Conservation (phyloP, 176 grass and related monocot genomes). For the Dactylis glomerata region DNA sequence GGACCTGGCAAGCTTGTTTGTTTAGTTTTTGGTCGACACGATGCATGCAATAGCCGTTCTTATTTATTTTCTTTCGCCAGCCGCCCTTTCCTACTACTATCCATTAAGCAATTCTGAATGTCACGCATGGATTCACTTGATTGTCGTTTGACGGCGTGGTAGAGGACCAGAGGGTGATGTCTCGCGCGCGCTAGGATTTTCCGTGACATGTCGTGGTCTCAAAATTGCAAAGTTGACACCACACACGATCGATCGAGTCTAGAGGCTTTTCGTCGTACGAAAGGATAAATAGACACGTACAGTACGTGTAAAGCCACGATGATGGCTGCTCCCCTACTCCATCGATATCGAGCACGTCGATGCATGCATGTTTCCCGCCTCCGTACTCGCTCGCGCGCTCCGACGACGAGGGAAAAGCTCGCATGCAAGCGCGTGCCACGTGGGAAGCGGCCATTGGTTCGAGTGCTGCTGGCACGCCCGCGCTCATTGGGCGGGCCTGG, state of each 20-base stretch:
- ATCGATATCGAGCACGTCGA: background rate
- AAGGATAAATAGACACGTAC: no score
- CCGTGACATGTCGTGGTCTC: no score
- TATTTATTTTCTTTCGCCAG: background rate
- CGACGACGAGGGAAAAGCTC: background rate
- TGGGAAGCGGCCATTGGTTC: background rate
- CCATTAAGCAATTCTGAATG: background rate
- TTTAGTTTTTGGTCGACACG: background rate
- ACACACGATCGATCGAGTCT: no score
- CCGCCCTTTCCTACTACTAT: no score
- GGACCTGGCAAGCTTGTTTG: no score
- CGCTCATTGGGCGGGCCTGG: background rate
- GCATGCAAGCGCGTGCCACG: constrained; percentile 6
- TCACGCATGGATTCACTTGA: background rate
- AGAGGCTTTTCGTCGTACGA: no score
- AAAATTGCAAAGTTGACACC: no score
- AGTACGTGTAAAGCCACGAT: background rate
- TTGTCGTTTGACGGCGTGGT: background rate
- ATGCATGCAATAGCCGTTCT: background rate
- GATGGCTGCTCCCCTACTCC: background rate
- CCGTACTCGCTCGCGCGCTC: background rate
- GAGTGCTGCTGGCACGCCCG: background rate
- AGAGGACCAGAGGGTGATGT: no score
- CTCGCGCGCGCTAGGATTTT: no score
- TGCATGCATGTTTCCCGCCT: background rate